Percentiles rank a stretch among this genome's conserved stretches.
Conservation (phyloP, 148 eudicot genomes). For the Spergularia marina region DNA sequence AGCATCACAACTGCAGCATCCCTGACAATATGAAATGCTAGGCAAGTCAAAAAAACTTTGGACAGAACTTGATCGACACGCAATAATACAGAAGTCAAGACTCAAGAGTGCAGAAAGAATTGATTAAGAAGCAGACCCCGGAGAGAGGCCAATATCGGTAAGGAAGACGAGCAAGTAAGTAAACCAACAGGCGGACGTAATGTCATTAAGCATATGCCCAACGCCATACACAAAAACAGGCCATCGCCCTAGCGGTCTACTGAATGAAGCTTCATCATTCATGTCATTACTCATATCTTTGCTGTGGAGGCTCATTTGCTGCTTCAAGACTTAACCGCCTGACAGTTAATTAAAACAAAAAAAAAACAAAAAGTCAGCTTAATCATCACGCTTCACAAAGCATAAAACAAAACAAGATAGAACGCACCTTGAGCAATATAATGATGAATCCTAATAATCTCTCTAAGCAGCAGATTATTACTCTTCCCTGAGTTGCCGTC, state of each 20-base stretch:
- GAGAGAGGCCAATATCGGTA: slow-evolving; percentile 81
- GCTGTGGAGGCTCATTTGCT: not conserved
- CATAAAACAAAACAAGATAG: not conserved
- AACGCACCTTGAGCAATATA: not conserved
- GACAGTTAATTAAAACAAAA: not conserved
- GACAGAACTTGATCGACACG: too few species aligned
- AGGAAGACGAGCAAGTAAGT: slow-evolving; percentile 86
- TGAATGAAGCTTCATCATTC: slow-evolving; percentile 43
- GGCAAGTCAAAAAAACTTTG: too few species aligned
- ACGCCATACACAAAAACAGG: slow-evolving; percentile 76
- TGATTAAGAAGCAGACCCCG: slow-evolving; percentile 49
- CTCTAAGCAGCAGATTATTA: not conserved
- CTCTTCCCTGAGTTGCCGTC: not conserved
- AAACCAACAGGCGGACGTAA: slow-evolving; percentile 95
- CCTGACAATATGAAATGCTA: slow-evolving; percentile 33
- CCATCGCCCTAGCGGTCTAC: slow-evolving; percentile 52
- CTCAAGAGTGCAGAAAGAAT: too few species aligned
- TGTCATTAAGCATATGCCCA: slow-evolving; percentile 95
- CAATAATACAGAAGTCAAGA: too few species aligned
- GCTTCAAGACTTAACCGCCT: slow-evolving; percentile 8
- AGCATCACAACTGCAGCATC: slow-evolving; percentile 88
- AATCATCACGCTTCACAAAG: not conserved
- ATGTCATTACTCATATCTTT: slow-evolving; percentile 21
- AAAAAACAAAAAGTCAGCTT: not conserved
- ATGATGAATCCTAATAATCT: not conserved